A percentile compares a stretch with the other conserved stretches of the same genome.
Conservation (phyloP, 495 filamentous ascomycete genomes). For the Aspergillus nanangensis region DNA sequence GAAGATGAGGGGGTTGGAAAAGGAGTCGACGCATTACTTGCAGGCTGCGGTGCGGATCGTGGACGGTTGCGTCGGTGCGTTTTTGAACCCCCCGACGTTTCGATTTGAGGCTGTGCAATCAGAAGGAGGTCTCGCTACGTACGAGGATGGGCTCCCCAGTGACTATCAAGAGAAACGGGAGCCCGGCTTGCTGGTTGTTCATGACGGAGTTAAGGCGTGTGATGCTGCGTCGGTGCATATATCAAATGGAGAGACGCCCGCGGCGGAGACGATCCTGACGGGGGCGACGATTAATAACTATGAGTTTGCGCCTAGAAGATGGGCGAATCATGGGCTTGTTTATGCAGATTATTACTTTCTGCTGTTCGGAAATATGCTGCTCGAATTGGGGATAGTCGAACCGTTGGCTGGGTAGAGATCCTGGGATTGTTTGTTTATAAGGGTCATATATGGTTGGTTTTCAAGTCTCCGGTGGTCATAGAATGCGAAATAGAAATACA, state of each 20-base stretch:
- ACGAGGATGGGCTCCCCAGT: too few species aligned
- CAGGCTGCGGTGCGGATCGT: slow-evolving; percentile 28
- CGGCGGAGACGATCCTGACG: slow-evolving; percentile 17
- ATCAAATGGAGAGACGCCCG: too few species aligned
- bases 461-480: too few species aligned
- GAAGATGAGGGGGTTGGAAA: not conserved
- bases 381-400: slow-evolving; percentile 13
- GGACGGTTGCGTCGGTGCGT: slow-evolving; percentile 21
- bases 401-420: too few species aligned
- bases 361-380: slow-evolving; percentile 38
- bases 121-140: too few species aligned
- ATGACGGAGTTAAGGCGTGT: too few species aligned
- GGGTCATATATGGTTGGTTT: too few species aligned
- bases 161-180: too few species aligned
- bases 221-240: too few species aligned
- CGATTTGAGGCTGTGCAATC: slow-evolving; percentile 2
- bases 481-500: too few species aligned
- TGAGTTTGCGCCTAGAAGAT: slow-evolving; percentile 23
- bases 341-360: slow-evolving; percentile 49
- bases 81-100: slow-evolving; percentile 8
- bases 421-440: too few species aligned
- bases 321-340: slow-evolving; percentile 41
- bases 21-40: slow-evolving; percentile 27
- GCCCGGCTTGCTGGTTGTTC: too few species aligned
- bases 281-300: slow-evolving; percentile 41